Conservation (phyloP, 495 filamentous ascomycete species). For the Thermochaetoides thermophila region DNA sequence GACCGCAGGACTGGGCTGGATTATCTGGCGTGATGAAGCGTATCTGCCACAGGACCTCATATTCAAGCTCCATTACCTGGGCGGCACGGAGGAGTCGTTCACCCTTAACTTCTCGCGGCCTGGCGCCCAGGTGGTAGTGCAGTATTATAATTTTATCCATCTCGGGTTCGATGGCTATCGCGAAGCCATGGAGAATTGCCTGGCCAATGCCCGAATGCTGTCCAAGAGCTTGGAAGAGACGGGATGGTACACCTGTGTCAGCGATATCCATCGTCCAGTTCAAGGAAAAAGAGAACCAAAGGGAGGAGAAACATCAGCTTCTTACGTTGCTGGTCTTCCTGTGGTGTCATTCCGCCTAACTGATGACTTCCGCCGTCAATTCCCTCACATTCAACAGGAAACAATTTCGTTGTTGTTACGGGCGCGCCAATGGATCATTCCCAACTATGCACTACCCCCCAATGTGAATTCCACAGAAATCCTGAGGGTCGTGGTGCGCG, state of each 20-base stretch:
- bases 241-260: conserved; percentile 55
- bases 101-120: conserved; percentile 66
- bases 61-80: conserved; percentile 63
- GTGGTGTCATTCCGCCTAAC: conserved; percentile 56
- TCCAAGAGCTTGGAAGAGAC: conserved; percentile 54
- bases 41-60: conserved; percentile 56
- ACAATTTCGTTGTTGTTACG: conserved; percentile 49
- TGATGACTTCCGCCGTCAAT: conserved; percentile 46
- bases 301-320: conserved; percentile 35
- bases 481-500: conserved; percentile 51
- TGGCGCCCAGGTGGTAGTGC: conserved; percentile 54
- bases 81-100: conserved; percentile 58
- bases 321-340: conserved; percentile 53
- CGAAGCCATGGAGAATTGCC: conserved; percentile 53
- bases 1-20: conserved; percentile 61
- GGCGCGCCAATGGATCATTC: conserved; percentile 61
- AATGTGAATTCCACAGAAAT: conserved; percentile 50
- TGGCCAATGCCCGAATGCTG: conserved; percentile 53
- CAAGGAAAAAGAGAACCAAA: conserved; percentile 3
- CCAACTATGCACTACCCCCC: conserved; percentile 59
- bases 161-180: conserved; percentile 53
- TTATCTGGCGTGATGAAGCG: conserved; percentile 55
- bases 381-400: conserved; percentile 51
- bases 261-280: conserved; percentile 50
- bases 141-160: conserved; percentile 67